A percentile compares a stretch with the other conserved stretches of the same genome.
These are phyloP conservation scores for Tetragonia tetragonoides DNA, from an alignment of 148 eudicot genomes.

Conservation along the genomic window DNA sequence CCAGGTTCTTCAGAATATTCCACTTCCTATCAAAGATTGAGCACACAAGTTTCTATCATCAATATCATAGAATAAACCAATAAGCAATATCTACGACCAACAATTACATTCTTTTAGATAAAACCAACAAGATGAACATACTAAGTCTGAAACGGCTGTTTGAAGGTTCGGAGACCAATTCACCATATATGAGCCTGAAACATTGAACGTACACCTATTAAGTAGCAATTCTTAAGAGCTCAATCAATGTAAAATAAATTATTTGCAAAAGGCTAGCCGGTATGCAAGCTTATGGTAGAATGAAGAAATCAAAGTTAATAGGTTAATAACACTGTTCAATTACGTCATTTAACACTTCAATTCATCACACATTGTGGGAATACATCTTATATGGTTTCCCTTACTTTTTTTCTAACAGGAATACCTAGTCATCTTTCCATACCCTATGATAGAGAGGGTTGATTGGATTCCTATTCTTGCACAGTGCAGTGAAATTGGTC, in stretches of 20 bases:
- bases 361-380: neutral
- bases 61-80: no score
- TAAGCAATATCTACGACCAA: no score
- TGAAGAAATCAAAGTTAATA: neutral
- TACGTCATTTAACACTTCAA: slow-evolving; percentile 1
- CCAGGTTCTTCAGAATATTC: slow-evolving; percentile 99
- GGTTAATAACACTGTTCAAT: neutral
- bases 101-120: neutral
- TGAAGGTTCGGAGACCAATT: slow-evolving; percentile 98
- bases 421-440: neutral
- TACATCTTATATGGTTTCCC: neutral
- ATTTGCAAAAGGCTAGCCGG: neutral
- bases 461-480: neutral
- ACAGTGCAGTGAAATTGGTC: neutral
- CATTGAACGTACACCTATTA: slow-evolving; percentile 13
- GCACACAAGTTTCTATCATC: slow-evolving; percentile 6
- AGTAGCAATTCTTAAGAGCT: neutral
- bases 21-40: slow-evolving; percentile 63
- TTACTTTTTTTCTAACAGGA: neutral
- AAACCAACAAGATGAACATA: slow-evolving; percentile 29
- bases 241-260: neutral
- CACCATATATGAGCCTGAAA: slow-evolving; percentile 98
- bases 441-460: neutral
- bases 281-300: neutral
- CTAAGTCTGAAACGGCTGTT: slow-evolving; percentile 99